Conservation (phyloP, 257 asterid species). For the Salvia splendens region DNA sequence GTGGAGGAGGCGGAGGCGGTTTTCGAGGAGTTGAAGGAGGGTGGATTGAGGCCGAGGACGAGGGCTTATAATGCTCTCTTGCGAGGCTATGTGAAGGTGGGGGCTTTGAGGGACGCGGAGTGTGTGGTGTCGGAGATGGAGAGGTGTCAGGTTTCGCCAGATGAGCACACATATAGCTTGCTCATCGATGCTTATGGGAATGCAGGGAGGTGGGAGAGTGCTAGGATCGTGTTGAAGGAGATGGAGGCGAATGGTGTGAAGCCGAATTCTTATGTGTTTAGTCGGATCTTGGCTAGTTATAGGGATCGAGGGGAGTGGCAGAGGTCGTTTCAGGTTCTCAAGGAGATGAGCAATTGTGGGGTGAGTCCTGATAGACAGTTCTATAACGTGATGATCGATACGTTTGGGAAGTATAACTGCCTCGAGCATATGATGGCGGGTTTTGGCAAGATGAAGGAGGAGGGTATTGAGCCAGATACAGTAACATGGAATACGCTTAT, state of each 20-base stretch:
- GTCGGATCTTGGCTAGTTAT: constrained; percentile 75
- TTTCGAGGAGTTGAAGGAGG: constrained; percentile 89
- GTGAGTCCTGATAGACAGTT: constrained; percentile 75
- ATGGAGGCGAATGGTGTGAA: constrained; percentile 75
- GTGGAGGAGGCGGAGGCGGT: constrained; percentile 91
- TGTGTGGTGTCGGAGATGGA: constrained; percentile 85
- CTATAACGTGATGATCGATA: constrained; percentile 88
- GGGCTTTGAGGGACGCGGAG: constrained; percentile 83
- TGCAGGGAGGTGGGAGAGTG: constrained; percentile 98
- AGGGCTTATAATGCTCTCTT: constrained; percentile 91
- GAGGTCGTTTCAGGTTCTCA: constrained; percentile 86
- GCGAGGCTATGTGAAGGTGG: constrained; percentile 79
- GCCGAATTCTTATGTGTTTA: constrained; percentile 72
- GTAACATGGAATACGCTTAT: constrained; percentile 94
- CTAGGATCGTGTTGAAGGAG: constrained; percentile 79
- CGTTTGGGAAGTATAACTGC: constrained; percentile 88
- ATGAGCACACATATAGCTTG: constrained; percentile 78
- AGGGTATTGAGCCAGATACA: constrained; percentile 73
- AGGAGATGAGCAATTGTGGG: constrained; percentile 86
- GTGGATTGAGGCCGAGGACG: constrained; percentile 76
- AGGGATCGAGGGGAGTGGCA: constrained; percentile 98
- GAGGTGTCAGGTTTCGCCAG: constrained; percentile 70
- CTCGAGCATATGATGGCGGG: constrained; percentile 85
- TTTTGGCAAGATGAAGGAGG: constrained; percentile 76
- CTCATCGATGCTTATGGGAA: constrained; percentile 94